Base-by-base conservation (phyloP, 352 stramenopile genomes). In the Globisporangium perplexum region DNA sequence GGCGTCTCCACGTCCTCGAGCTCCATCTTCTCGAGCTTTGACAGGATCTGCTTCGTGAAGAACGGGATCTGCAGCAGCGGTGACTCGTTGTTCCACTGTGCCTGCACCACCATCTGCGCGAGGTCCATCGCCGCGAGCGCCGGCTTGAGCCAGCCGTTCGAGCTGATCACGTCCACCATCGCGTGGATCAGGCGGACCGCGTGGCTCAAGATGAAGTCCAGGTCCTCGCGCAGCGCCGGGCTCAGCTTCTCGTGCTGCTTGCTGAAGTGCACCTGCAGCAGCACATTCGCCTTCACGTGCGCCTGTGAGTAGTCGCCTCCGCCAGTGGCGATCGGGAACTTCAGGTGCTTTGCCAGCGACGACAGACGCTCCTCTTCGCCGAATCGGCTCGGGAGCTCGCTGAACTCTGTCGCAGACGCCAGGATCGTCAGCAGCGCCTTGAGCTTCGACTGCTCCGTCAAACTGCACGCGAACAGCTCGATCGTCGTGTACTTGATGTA, bases 401-500 rank as follows among this genome's bases (percentile, higher is more conserved):
- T 88, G 61, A 98, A 99, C 72, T 99, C 97, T 26, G 90, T 96
- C 18, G 97, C 90, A 33, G 95, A 94, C 1, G 95, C 88, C 14
- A 99, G 59, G 63, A 99, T 99, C 53, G 98, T 97, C 35, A 98
- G 57, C 47, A 99, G 66, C 14, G 96, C 86, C 50, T 95, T 88
- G 50, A 98, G 86, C 77, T 99, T 99, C 7, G 96, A 98, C 63
- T 98, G 97, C 6, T 83, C 88, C 23, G 95, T 98, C 18, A 99
- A 68, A 52, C 93, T 98, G 62, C 94, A 97, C 26, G 97, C 96
- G 65, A 99, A 99, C 26, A 99, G 77, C 69, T 99, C 97, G 59
- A 99, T 98, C 30, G 97, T 99, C 47, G 93, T 98, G 76, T 99
- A 99, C 72, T 98, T 92, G 53, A 99, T 89, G 72, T 98, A 99